Evolutionary conservation across 176 grass and related monocot species (phyloP).

Genomic region (Lolium multiflorum): DNA sequence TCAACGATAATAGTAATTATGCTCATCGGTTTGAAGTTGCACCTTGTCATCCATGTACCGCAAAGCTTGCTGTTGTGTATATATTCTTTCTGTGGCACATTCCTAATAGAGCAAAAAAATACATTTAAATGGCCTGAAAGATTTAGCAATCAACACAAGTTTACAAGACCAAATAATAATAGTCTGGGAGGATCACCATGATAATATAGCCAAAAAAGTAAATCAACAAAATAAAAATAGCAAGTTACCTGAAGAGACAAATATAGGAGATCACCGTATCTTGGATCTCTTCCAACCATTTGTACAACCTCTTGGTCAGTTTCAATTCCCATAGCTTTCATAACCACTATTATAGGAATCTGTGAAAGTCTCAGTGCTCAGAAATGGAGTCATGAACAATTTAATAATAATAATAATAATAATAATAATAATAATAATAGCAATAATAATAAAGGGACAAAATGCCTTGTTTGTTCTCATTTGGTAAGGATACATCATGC

Average conservation of each 20-base stretch:
- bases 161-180: slow-evolving; percentile 29
- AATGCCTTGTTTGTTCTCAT: slow-evolving; percentile 2
- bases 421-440: background rate
- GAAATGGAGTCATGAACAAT: slow-evolving; percentile 33
- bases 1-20: slow-evolving; percentile 2
- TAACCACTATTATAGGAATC: slow-evolving; percentile 97
- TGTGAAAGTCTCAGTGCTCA: slow-evolving; percentile 43
- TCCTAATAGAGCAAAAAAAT: slow-evolving; percentile 58
- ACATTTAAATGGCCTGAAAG: background rate
- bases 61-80: slow-evolving; percentile 83
- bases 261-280: slow-evolving; percentile 72
- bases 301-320: slow-evolving; percentile 95
- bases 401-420: no score
- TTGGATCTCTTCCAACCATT: slow-evolving; percentile 95
- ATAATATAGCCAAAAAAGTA: slow-evolving; percentile 22
- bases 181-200: background rate
- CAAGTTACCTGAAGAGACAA: slow-evolving; percentile 85
- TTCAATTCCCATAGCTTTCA: slow-evolving; percentile 99
- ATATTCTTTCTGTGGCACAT: slow-evolving; percentile 95
- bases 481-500: slow-evolving; percentile 11
- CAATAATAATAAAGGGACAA: background rate
- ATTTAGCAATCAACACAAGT: slow-evolving; percentile 28
- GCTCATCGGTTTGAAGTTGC: background rate
- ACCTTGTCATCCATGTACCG: slow-evolving; percentile 94
- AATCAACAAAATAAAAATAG: slow-evolving; percentile 12